A percentile compares a stretch with the other conserved stretches of the same genome.
These are phyloP conservation scores for Spathaspora girioi DNA, from an alignment of 805 yeast genomes.

Conservation along the genomic window DNA sequence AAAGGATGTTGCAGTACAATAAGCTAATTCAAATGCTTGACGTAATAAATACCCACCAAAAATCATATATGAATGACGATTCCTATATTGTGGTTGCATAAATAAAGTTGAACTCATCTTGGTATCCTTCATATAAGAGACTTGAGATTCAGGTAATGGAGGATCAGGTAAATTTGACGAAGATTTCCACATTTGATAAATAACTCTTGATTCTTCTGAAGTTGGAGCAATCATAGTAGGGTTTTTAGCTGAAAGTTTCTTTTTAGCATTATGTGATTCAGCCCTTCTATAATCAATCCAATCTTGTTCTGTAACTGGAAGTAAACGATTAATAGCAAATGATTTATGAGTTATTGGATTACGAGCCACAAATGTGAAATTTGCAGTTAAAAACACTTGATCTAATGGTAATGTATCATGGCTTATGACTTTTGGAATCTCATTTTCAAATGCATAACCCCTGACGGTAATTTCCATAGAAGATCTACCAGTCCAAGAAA, in stretches of 20 bases:
- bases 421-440: conserved; percentile 48
- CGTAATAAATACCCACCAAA: conserved; percentile 93
- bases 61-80: conserved; percentile 89
- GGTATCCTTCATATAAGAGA: conserved; percentile 70
- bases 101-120: conserved; percentile 69
- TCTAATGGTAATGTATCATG: conserved; percentile 58
- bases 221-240: conserved; percentile 61
- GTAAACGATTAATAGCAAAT: conserved; percentile 76
- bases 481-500: conserved; percentile 91
- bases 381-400: conserved; percentile 79
- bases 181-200: conserved; percentile 71
- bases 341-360: conserved; percentile 90
- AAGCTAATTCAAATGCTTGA: conserved; percentile 90
- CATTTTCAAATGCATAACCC: conserved; percentile 71
- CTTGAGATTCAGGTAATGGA: conserved; percentile 47
- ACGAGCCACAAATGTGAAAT: conserved; percentile 93
- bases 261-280: conserved; percentile 83
- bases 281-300: conserved; percentile 85
- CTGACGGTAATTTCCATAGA: conserved; percentile 93
- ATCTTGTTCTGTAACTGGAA: conserved; percentile 72
- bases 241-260: conserved; percentile 71
- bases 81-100: conserved; percentile 96
- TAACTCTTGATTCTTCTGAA: conserved; percentile 64
- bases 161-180: conserved; percentile 29
- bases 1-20: conserved; percentile 88